Evolutionary conservation across 192 early-diverging fungal species (phyloP).

Genomic region (Umbelopsis sp.): DNA sequence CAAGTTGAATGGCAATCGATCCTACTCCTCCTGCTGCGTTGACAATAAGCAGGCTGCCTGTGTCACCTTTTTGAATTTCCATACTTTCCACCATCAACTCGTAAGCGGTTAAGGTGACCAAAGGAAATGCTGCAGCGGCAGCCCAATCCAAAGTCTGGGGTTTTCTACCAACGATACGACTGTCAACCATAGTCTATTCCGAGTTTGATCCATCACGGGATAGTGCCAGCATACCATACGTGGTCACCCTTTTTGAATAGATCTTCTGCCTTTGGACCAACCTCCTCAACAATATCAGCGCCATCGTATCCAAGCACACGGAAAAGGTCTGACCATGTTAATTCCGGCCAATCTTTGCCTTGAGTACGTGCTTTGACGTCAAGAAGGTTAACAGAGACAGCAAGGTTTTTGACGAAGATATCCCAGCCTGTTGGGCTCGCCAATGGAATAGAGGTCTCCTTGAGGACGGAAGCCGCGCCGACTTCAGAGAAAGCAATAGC

Average conservation of each 20-base stretch:
- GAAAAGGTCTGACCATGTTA: background rate
- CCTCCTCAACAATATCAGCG: background rate
- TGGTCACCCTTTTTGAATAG: slow-evolving; percentile 9
- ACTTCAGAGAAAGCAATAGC: background rate
- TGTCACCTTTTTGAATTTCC: background rate
- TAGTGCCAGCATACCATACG: slow-evolving; percentile 9
- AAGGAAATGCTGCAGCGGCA: background rate
- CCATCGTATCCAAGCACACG: slow-evolving; percentile 12
- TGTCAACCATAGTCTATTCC: background rate
- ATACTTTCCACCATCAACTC: background rate
- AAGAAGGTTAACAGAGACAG: slow-evolving; percentile 6
- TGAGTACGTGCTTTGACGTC: background rate
- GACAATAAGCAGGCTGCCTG: background rate
- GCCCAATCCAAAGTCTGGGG: background rate
- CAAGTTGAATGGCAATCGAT: background rate
- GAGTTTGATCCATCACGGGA: background rate
- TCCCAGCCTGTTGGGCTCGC: background rate
- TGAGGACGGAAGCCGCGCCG: background rate
- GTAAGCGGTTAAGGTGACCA: background rate
- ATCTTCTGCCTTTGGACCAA: background rate
- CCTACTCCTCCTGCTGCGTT: slow-evolving; percentile 2
- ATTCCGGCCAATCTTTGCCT: no score
- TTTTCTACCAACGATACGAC: background rate
- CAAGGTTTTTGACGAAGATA: slow-evolving; percentile 5
- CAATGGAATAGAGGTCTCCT: background rate